Conservation (phyloP, 345 rosid genomes). For the Sisymbrium altissimum region DNA sequence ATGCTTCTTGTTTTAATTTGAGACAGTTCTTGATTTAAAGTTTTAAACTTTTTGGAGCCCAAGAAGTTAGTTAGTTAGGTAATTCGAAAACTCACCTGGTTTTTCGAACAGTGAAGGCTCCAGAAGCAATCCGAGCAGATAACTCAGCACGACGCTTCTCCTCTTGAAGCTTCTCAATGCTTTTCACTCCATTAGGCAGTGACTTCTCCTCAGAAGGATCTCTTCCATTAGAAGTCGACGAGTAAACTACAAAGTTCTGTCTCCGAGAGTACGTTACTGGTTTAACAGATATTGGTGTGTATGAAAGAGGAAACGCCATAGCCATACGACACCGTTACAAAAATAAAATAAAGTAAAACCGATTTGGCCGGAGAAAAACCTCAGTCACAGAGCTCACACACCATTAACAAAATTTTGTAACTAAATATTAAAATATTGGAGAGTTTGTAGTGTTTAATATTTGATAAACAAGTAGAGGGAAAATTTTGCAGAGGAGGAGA, state of each 20-base stretch:
- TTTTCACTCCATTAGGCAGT: slow-evolving; percentile 38
- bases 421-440: too few relatives aligned
- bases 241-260: slow-evolving; percentile 28
- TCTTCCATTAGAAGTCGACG: slow-evolving; percentile 62
- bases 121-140: slow-evolving; percentile 78
- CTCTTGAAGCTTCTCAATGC: slow-evolving; percentile 44
- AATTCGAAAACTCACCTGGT: slow-evolving; percentile 44
- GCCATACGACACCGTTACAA: background rate
- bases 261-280: slow-evolving; percentile 28
- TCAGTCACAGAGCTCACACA: background rate
- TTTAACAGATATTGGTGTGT: slow-evolving; percentile 19
- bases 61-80: background rate
- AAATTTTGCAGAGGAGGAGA: background rate
- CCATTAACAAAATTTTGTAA: background rate
- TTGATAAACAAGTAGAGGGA: background rate
- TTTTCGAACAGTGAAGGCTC: slow-evolving; percentile 66
- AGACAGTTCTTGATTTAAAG: too few relatives aligned
- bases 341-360: background rate
- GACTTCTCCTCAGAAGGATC: slow-evolving; percentile 43
- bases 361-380: background rate
- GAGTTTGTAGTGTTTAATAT: too few relatives aligned
- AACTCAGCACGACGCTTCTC: slow-evolving; percentile 74
- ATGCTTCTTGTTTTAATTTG: too few relatives aligned
- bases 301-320: slow-evolving; percentile 34
- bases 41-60: background rate